phyloP scores from a whole-genome alignment of 1,284 basidiomycete genomes.

The Austroboletus niveus region DNA sequence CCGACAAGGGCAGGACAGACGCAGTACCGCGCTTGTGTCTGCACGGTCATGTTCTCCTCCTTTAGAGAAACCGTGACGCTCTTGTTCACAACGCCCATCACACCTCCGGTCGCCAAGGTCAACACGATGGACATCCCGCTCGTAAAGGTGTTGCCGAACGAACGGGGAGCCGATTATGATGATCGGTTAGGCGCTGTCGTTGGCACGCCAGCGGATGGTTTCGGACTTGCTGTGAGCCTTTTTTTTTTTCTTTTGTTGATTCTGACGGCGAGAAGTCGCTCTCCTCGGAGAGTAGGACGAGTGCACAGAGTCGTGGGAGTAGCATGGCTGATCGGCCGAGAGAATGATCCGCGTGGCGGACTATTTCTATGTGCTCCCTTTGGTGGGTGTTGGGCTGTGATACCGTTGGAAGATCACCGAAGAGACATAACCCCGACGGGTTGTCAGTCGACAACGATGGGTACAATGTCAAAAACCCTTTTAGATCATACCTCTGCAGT shows the following conservation, averaged over 20 bases:
- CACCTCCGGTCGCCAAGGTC: neutral
- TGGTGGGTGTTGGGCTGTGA: too few species aligned
- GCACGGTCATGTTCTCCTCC: constrained; percentile 16
- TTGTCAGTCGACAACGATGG: too few species aligned
- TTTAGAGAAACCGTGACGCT: constrained; percentile 16
- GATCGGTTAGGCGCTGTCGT: neutral
- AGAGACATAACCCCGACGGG: too few species aligned
- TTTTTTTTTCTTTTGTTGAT: neutral
- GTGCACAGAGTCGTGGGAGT: constrained; percentile 9
- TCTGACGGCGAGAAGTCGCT: constrained; percentile 5
- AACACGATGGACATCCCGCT: constrained; percentile 10
- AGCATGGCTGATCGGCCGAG: neutral
- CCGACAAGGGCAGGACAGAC: too few species aligned
- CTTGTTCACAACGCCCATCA: constrained; percentile 26
- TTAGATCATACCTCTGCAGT: too few species aligned
- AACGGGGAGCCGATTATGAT: neutral
- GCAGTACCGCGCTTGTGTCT: too few species aligned
- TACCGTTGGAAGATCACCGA: too few species aligned
- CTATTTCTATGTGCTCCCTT: neutral
- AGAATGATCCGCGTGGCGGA: neutral
- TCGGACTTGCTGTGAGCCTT: constrained; percentile 16
- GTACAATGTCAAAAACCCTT: too few species aligned
- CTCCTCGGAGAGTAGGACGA: constrained; percentile 11
- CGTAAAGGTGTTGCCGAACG: constrained; percentile 8
- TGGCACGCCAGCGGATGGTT: constrained; percentile 1